Evolutionary conservation across 495 filamentous ascomycete genomes (phyloP), one percentile per base, ranked within the genome.

Genomic region (Penicillium goetzii): DNA sequence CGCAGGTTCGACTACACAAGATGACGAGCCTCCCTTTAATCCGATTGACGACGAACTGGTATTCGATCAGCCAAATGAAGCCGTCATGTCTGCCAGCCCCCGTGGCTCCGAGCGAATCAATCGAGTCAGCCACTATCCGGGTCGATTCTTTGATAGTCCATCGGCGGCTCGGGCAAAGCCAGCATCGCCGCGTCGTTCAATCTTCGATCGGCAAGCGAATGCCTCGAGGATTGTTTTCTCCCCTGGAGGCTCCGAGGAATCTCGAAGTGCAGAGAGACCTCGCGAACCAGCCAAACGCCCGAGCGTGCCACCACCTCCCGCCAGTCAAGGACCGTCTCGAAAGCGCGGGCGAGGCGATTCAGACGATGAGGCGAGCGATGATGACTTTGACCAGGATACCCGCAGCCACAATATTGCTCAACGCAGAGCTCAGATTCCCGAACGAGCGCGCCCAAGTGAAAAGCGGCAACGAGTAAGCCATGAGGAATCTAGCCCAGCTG

Each of bases 171-270:
- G 41, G 28, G 12, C 10, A 32, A 50, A 34, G 23, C 60, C 33
- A 3, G 23, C 25, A n/a, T 40, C 54, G 4, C 55, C 63, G 9
- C 65, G 55, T 32, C 63, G 61, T n/a, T 59, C 68, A 6, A 74
- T 77, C 36, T 74, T 80, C 28, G 77, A 80, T 62, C 74, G 70
- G 10, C 77, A 80, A 43, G 40, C 56, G 4, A 67, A 66, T 45
- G 77, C 77, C 10, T 56, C 56, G 7, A 67, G 72, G 11, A 66
- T 80, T 2, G 76, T 72, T 2, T 74, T 73, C 10, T 62, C 49
- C 7, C 23, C 47, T 25, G 17, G 28, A 6, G 52, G 19, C 21
- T 55, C 52, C 15, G 52, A 55, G 17, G 67, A 67, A 4, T 23
- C 61, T n/a, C 59, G 60, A 57, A 67, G 63, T 40, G 56, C 56